These are phyloP conservation scores for Ampelomyces quisqualis DNA, from an alignment of 2,329 filamentous ascomycete species.

Conservation along the genomic window DNA sequence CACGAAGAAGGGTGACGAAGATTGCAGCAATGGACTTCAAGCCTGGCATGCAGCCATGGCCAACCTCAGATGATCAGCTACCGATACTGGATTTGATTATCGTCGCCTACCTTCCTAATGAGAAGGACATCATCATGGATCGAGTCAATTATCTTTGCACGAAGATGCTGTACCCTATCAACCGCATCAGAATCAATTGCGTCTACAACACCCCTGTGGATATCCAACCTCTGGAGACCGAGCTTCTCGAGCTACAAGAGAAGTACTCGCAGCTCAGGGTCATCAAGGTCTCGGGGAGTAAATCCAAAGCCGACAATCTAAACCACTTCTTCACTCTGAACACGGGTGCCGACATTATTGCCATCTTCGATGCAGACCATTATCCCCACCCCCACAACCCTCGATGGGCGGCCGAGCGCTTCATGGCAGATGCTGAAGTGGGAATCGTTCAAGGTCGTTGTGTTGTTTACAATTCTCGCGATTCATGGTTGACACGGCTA, in stretches of 20 bases:
- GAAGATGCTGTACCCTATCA: slow-evolving; percentile 46
- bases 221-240: slow-evolving; percentile 47
- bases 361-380: slow-evolving; percentile 51
- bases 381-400: slow-evolving; percentile 50
- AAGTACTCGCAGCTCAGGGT: slow-evolving; percentile 44
- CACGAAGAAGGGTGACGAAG: slow-evolving; percentile 32
- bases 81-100: slow-evolving; percentile 48
- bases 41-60: slow-evolving; percentile 27
- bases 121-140: slow-evolving; percentile 50
- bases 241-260: slow-evolving; percentile 39
- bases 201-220: slow-evolving; percentile 50
- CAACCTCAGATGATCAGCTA: slow-evolving; percentile 41
- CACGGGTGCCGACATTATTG: slow-evolving; percentile 46
- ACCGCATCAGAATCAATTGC: slow-evolving; percentile 47
- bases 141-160: slow-evolving; percentile 46
- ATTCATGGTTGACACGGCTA: slow-evolving; percentile 46
- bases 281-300: slow-evolving; percentile 49
- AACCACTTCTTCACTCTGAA: slow-evolving; percentile 49
- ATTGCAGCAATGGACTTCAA: slow-evolving; percentile 7
- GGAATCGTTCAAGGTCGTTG: slow-evolving; percentile 52
- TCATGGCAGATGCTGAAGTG: slow-evolving; percentile 41
- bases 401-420: slow-evolving; percentile 49
- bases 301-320: slow-evolving; percentile 51
- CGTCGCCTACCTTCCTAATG: slow-evolving; percentile 51
- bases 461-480: slow-evolving; percentile 48